Evolutionary conservation across 495 filamentous ascomycete species (phyloP), one percentile per base, ranked within the genome.

Genomic region (Xylaria bambusicola): DNA sequence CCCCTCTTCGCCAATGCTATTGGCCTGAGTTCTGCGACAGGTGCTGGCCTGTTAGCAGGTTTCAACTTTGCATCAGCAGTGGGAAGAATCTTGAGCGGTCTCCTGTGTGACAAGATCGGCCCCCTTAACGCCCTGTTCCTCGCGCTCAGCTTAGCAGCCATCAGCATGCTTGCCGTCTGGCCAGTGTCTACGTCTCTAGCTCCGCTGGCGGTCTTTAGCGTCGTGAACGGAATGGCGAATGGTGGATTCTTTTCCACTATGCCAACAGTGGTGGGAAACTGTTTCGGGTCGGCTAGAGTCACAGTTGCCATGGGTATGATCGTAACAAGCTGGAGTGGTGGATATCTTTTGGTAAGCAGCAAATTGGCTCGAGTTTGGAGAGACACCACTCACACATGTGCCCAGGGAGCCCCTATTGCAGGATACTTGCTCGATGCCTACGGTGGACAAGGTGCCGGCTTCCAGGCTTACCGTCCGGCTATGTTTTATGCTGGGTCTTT

Each of bases 231-330:
- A 2, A 70, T 78, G 52, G 73, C 81, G 0, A 85, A 84, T 63
- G 83, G 82, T 0, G 80, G 73, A 0, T 85, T 85, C 69, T 86
- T 86, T 61, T 79, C 79, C 4, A 83, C 80, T 0, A 80, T 84
- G 69, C 83, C 84, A 3, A 88, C 85, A 5, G 84, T 82, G 7
- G 80, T 86, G 1, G 81, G 80, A 1, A 81, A 77, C 63, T 74
- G 84, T 10, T 83, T 86, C 69, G 81, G 82, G 0, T 79, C 78
- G 3, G 75, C 75, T 1, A 68, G 80, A 10, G 81, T 83, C 45
- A 72, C 78, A 36, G 77, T 85, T 20, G 84, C 78, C 0, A 83
- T 87, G 79, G 80, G 81, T 0, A 86, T 87, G 84, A 73, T 82
- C 50, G 77, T 85, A 1, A 85, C 80, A 9, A 80, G 84, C 1